Conservation (phyloP, 768 basidiomycete genomes). For the Boletus reticuloceps region DNA sequence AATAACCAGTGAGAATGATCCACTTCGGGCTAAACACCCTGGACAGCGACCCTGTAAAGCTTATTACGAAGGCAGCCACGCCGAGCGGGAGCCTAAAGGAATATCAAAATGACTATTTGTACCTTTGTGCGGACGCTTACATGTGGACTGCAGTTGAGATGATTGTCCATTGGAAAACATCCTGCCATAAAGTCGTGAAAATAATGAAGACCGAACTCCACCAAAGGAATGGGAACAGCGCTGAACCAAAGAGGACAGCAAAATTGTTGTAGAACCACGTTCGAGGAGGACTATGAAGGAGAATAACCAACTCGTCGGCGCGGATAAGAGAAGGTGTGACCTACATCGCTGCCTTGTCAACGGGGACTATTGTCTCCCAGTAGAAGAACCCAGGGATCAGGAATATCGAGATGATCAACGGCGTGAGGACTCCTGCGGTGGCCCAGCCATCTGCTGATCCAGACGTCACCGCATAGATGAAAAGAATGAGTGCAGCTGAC, state of each 20-base stretch:
- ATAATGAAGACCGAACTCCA: constrained; percentile 35
- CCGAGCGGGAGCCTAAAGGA: constrained; percentile 40
- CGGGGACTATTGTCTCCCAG: constrained; percentile 44
- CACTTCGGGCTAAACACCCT: constrained; percentile 40
- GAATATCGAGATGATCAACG: constrained; percentile 44
- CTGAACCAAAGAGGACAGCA: constrained; percentile 34
- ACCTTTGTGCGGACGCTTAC: constrained; percentile 22
- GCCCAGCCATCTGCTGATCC: constrained; percentile 52
- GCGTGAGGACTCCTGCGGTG: constrained; percentile 41
- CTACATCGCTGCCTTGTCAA: constrained; percentile 42
- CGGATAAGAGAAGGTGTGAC: constrained; percentile 5
- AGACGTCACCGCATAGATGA: constrained; percentile 43
- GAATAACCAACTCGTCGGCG: neutral
- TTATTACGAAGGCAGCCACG: constrained; percentile 33
- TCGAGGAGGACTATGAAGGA: constrained; percentile 35
- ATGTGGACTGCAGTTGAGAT: constrained; percentile 40
- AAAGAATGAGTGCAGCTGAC: constrained; percentile 36
- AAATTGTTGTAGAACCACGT: constrained; percentile 45
- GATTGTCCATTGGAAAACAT: constrained; percentile 39
- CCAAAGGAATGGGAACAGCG: constrained; percentile 42
- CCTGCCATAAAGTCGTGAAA: constrained; percentile 40
- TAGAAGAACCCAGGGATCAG: constrained; percentile 45
- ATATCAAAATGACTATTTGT: neutral
- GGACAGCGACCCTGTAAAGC: constrained; percentile 39
- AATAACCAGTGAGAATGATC: constrained; percentile 43